phyloP scores from a whole-genome alignment of 2,329 filamentous ascomycete genomes.

The Aspergillus sp. region DNA sequence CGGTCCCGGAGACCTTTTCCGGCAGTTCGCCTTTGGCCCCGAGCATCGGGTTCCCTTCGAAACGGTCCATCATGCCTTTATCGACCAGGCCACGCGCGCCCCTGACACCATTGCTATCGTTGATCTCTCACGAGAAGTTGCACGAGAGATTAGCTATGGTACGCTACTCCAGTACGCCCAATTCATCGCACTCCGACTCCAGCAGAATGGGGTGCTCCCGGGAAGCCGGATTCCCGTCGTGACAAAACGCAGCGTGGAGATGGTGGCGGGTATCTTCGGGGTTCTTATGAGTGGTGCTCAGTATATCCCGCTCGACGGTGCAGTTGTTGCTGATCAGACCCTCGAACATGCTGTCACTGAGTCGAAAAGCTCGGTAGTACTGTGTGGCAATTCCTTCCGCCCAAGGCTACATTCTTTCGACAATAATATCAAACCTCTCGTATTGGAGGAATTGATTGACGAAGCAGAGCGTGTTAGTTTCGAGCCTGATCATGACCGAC shows the following conservation, averaged over 20 bases:
- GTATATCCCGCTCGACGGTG: constrained; percentile 11
- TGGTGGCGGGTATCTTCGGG: constrained; percentile 10
- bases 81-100: constrained; percentile 2
- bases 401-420: not conserved
- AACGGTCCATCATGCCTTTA: constrained; percentile 10
- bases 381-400: constrained; percentile 3
- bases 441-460: constrained; percentile 4
- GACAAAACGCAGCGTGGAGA: constrained; percentile 7
- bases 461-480: not conserved
- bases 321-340: constrained; percentile 9
- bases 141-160: constrained; percentile 5
- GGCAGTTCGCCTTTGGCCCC: constrained; percentile 2
- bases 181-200: constrained; percentile 3
- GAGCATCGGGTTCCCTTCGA: constrained; percentile 1
- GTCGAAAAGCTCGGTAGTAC: not conserved
- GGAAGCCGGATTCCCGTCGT: constrained; percentile 2
- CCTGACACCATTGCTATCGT: constrained; percentile 1
- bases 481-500: not conserved
- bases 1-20: constrained; percentile 2
- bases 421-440: not conserved
- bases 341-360: constrained; percentile 5
- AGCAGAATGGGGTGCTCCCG: not conserved
- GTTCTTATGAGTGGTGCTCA: constrained; percentile 10
- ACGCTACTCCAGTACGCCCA: constrained; percentile 8
- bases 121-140: not conserved